phyloP scores from a whole-genome alignment of 163 green algal species.

The Volvox carteri region DNA sequence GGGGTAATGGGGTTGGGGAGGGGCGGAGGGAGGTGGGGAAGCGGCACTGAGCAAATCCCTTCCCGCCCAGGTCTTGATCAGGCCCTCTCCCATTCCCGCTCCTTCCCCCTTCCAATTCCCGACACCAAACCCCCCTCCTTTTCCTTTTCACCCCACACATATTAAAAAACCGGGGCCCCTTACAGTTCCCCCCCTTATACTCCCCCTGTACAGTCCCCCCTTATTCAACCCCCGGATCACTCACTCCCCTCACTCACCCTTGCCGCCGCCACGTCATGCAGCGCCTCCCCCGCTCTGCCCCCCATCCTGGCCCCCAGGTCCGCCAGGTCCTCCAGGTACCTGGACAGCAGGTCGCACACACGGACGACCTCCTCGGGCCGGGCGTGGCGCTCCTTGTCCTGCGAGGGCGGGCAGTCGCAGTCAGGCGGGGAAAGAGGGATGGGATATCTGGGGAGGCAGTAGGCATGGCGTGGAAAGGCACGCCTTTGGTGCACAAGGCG shows the following conservation, averaged over 20 bases:
- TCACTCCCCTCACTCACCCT: slow-evolving; percentile 2
- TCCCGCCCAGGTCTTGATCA: too few relatives aligned
- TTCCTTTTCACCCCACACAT: too few relatives aligned
- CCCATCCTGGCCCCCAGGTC: slow-evolving; percentile 61
- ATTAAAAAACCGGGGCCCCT: too few relatives aligned
- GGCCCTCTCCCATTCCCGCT: too few relatives aligned
- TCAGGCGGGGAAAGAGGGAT: neutral
- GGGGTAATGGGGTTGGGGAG: neutral
- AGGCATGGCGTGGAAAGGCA: too few relatives aligned
- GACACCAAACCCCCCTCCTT: too few relatives aligned
- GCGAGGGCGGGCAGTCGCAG: neutral
- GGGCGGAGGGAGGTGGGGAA: neutral
- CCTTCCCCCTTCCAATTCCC: too few relatives aligned
- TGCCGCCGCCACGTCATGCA: slow-evolving; percentile 55
- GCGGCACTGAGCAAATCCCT: too few relatives aligned
- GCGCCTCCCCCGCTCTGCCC: slow-evolving; percentile 52
- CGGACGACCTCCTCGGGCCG: slow-evolving; percentile 59
- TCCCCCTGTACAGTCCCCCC: too few relatives aligned
- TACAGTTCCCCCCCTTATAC: too few relatives aligned
- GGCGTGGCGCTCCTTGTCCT: slow-evolving; percentile 58
- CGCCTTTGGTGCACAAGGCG: too few relatives aligned
- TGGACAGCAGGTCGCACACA: slow-evolving; percentile 30
- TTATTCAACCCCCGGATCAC: too few relatives aligned
- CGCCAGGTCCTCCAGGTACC: slow-evolving; percentile 51
- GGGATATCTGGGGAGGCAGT: neutral